Base-by-base conservation (phyloP, 441 rosid genomes). In the Metrosideros polymorpha region DNA sequence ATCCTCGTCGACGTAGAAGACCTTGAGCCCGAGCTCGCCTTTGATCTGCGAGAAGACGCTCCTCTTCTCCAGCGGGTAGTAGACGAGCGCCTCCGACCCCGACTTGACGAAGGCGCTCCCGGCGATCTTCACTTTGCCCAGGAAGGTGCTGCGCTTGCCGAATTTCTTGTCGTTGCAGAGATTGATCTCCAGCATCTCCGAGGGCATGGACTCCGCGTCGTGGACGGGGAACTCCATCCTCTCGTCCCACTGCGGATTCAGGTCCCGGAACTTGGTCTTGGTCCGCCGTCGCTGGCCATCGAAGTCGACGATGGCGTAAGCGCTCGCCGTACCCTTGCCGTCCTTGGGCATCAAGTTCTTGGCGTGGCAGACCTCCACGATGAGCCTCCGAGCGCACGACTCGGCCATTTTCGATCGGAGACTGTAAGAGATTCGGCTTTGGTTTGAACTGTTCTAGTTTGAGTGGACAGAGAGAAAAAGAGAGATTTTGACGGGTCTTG, bases 161-260 rank as follows among this genome's bases (percentile, higher is more conserved):
- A 90, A 88, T 86, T 94, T 95, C 91, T 94, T 96, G 50, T 95
- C 98, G 53, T 95, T 95, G 82, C 94, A 95, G 22, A 96, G 93
- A 88, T 92, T 95, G 82, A 96, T 91, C 94, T 96, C 99, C 55
- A 95, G 87, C 12, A 92, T 92, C 90, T 96, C 97, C 0, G 91
- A 39, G 9, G 90, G 85, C 96, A 95, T 92, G 56, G 97, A 91
- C 0, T 94, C 96, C 0, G 39, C 56, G 32, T 94, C 95, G 84
- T 94, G 94, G 42, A 96, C 94, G 9, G 93, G 91, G 85, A 96
- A 96, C 91, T 96, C 97, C 39, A 95, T 90, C 88, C 87, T 92
- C 91, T 96, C 99, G 59, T 96, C 95, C 99, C 99, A 96, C 47
- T 93, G 93, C 0, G 99, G 99, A 89, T 96, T 96, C n/a, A 96